Percentiles rank a stretch among this genome's conserved stretches.
These are phyloP conservation scores for Blastobotrys peoriensis DNA, from an alignment of 805 yeast genomes.

Conservation along the genomic window DNA sequence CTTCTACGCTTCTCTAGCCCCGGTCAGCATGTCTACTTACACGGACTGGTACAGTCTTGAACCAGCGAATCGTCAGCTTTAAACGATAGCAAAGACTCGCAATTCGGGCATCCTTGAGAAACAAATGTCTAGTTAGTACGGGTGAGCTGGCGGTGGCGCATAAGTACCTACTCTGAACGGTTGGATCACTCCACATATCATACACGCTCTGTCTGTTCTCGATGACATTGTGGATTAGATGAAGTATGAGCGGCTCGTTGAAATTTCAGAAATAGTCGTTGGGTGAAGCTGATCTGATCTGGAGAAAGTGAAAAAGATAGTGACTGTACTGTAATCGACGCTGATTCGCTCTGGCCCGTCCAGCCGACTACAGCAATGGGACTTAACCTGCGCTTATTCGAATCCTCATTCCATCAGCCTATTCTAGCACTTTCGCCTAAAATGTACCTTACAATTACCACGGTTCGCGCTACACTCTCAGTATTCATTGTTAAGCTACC, in stretches of 20 bases:
- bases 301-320: background rate
- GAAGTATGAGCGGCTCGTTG: background rate
- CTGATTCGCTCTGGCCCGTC: too few relatives aligned
- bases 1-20: too few relatives aligned
- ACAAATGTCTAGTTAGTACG: constrained; percentile 47
- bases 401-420: too few relatives aligned
- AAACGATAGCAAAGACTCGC: constrained; percentile 79
- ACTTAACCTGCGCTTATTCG: too few relatives aligned
- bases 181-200: constrained; percentile 92
- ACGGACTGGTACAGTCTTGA: constrained; percentile 90
- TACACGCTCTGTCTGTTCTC: constrained; percentile 86
- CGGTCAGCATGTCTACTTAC: constrained; percentile 20
- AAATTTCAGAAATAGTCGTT: background rate
- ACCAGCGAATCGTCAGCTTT: constrained; percentile 76
- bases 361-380: too few relatives aligned
- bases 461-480: too few relatives aligned
- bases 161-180: constrained; percentile 50
- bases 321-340: too few relatives aligned
- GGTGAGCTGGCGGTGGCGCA: background rate
- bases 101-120: constrained; percentile 90
- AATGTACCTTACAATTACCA: too few relatives aligned
- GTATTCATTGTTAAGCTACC: too few relatives aligned
- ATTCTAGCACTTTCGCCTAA: too few relatives aligned
- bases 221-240: constrained; percentile 31
- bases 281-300: background rate